These are phyloP conservation scores for Eutypa lata DNA, from an alignment of 2,329 filamentous ascomycete genomes.

Conservation along the genomic window DNA sequence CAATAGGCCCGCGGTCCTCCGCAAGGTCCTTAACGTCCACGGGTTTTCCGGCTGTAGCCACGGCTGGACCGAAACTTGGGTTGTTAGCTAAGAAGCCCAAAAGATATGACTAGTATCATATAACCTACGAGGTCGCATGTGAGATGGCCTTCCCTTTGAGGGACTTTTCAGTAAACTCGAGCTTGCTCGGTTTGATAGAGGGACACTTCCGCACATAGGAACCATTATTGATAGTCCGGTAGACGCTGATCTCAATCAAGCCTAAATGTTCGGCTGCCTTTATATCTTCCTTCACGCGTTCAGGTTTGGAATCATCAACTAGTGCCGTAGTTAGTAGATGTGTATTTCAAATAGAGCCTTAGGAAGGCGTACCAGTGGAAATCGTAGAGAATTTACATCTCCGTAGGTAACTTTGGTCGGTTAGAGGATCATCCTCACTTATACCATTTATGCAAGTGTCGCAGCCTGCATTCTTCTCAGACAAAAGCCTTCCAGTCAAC, in stretches of 20 bases:
- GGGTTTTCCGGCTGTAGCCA: not conserved
- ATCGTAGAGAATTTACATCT: constrained; percentile 24
- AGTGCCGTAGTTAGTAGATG: not conserved
- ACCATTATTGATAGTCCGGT: constrained; percentile 4
- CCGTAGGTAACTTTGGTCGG: constrained; percentile 8
- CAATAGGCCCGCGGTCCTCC: constrained; percentile 16
- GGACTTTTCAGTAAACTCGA: constrained; percentile 27
- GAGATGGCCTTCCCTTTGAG: constrained; percentile 31
- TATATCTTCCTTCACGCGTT: constrained; percentile 17
- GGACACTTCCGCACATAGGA: not conserved
- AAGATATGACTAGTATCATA: not conserved
- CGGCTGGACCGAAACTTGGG: constrained; percentile 6
- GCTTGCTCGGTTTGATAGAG: not conserved
- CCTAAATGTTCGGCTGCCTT: constrained; percentile 20
- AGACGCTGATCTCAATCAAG: constrained; percentile 19
- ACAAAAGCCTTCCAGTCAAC: not conserved
- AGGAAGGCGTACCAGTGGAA: constrained; percentile 19
- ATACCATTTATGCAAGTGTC: no score
- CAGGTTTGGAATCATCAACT: constrained; percentile 18
- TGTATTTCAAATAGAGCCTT: not conserved
- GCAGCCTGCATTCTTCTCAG: no score
- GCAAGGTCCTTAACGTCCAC: not conserved
- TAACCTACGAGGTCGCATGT: constrained; percentile 27
- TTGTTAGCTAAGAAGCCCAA: not conserved
- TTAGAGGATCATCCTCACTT: not conserved